Conservation (phyloP, 2,329 filamentous ascomycete genomes). For the Dactylonectria estremocensis region DNA sequence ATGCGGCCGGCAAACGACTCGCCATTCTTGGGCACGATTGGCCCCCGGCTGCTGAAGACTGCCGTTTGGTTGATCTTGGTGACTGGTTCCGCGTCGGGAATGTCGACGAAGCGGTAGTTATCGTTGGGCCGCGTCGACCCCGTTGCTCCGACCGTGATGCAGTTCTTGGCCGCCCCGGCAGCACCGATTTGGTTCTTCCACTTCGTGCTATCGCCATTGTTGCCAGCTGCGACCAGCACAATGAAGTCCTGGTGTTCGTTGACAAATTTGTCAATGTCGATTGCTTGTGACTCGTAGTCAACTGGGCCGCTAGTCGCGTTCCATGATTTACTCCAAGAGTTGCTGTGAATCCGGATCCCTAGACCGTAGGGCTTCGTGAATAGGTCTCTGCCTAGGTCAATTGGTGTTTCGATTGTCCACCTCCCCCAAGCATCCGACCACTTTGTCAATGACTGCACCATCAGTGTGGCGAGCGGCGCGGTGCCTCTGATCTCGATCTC, state of each 20-base stretch:
- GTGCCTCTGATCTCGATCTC: too few relatives aligned
- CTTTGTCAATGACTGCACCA: too few relatives aligned
- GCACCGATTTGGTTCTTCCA: too few relatives aligned
- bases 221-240: neutral
- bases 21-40: too few relatives aligned
- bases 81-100: too few relatives aligned
- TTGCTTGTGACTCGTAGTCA: neutral
- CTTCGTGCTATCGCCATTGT: neutral
- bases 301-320: neutral
- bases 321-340: neutral
- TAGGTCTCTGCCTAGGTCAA: neutral
- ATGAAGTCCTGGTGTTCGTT: neutral
- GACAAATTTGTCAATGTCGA: neutral
- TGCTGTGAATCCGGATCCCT: neutral
- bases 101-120: too few relatives aligned
- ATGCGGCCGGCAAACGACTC: neutral
- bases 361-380: neutral
- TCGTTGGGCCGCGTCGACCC: constrained; percentile 1
- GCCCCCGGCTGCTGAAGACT: too few relatives aligned
- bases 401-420: too few relatives aligned
- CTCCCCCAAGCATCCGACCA: too few relatives aligned
- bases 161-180: constrained; percentile 14
- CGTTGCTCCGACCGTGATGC: constrained; percentile 11
- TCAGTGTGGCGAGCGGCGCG: too few relatives aligned
- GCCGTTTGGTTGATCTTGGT: too few relatives aligned